Conservation (phyloP, 345 rosid species). For the Gossypium anomalum region DNA sequence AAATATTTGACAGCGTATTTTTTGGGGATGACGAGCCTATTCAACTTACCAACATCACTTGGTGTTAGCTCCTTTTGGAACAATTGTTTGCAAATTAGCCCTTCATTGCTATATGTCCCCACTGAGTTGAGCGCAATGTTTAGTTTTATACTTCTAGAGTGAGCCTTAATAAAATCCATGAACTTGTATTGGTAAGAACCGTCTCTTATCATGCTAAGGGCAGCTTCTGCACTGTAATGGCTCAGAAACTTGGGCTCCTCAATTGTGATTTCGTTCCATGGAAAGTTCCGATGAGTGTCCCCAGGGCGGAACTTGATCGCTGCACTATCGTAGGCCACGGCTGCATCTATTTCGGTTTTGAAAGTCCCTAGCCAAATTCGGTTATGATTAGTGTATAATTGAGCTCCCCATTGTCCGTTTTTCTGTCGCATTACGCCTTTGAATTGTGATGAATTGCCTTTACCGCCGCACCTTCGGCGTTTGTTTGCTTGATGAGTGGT, state of each 20-base stretch:
- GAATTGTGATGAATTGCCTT: constrained; percentile 25
- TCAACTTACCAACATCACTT: constrained; percentile 64
- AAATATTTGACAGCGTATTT: constrained; percentile 44
- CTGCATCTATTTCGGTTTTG: constrained; percentile 50
- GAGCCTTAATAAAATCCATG: constrained; percentile 26
- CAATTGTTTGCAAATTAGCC: constrained; percentile 29
- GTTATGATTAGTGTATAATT: constrained; percentile 46
- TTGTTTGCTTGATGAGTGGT: constrained; percentile 23
- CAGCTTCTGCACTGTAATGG: constrained; percentile 30
- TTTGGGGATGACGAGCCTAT: constrained; percentile 64
- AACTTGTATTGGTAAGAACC: constrained; percentile 45
- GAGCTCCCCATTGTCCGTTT: constrained; percentile 70
- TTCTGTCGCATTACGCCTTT: constrained; percentile 59
- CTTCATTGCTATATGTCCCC: background rate
- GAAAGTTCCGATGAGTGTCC: constrained; percentile 41
- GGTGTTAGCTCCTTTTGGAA: constrained; percentile 66
- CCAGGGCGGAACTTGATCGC: constrained; percentile 44
- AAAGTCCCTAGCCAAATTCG: constrained; percentile 77
- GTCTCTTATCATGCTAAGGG: constrained; percentile 51
- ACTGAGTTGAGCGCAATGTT: background rate
- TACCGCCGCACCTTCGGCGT: constrained; percentile 17
- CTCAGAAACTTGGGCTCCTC: constrained; percentile 48
- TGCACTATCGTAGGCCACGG: constrained; percentile 68
- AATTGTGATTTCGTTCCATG: constrained; percentile 23
- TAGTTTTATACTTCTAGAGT: constrained; percentile 1